Base-by-base conservation (phyloP, 805 yeast genomes). In the Metschnikowia chrysomelidarum region DNA sequence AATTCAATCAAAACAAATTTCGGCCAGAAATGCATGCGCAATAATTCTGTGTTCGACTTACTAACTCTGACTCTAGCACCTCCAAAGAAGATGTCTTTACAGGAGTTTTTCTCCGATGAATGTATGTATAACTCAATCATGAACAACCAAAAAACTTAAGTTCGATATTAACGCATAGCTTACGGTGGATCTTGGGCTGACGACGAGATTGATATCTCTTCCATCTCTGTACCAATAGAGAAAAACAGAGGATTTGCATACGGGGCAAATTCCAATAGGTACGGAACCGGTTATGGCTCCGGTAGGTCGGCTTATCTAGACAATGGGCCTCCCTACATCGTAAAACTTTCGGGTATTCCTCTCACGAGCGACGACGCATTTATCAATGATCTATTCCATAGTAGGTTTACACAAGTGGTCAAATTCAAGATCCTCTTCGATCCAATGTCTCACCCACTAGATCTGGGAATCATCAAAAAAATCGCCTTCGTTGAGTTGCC, bases 361-460 rank as follows among this genome's bases (percentile, higher is more conserved):
- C 63, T 74, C 3, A 68, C 69, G 15, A 69, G 79, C 23, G 68
- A 74, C 33, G 69, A 74, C 15, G 62, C 62, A 33, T 69, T 75
- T 33, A 62, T 82, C 14, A 70, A 67, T 34, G 86, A 82, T 50
- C 60, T 83, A 22, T 79, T 83, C 54, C 64, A 69, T 33, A 76
- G 87, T 38, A 68, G 87, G 43, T 80, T 71, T 50, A 76, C 82
- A 38, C 67, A 68, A 22, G 75, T 64, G 46, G 69, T 67, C 34
- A 80, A 80, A 54, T 73, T 76, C 53, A 80, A 82, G 50, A 62
- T 84, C 14, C 72, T 80, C 47, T 73, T 76, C 66, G 81, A 77
- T 46, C 64, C 77, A 19, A 23, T 61, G 21, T 49, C 62, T 22
- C 57, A 53, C 43, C 60, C 64, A 6, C 53, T 71, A 41, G 63